Evolutionary conservation across 1,284 basidiomycete genomes (phyloP).

Genomic region (Filobasidium uniguttulatum): DNA sequence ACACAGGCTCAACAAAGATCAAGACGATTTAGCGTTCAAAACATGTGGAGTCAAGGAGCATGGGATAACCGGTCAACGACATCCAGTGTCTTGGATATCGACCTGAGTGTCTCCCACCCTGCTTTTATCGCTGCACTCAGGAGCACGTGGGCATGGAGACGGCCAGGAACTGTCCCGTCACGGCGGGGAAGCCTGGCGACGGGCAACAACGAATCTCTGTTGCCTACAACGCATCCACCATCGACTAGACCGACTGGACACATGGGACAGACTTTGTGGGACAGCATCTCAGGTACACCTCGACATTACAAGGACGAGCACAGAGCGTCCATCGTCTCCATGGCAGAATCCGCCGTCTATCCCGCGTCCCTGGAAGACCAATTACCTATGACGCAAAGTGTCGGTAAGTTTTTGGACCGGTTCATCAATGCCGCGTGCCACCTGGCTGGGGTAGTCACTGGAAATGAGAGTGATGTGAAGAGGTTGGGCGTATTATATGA

Average conservation of each 20-base stretch:
- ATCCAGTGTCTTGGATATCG: slow-evolving; percentile 32
- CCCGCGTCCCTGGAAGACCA: slow-evolving; percentile 5
- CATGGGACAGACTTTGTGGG: not conserved
- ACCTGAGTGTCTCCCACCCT: slow-evolving; percentile 35
- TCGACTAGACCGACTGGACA: not conserved
- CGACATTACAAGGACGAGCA: too few species aligned
- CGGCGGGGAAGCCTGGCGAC: not conserved
- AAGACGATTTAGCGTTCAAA: too few species aligned
- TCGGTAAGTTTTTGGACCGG: slow-evolving; percentile 33
- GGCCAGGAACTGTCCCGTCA: slow-evolving; percentile 18
- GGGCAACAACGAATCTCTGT: not conserved
- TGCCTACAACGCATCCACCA: not conserved
- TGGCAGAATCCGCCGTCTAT: slow-evolving; percentile 8
- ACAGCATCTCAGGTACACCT: too few species aligned
- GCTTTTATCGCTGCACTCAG: slow-evolving; percentile 38
- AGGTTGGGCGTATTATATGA: slow-evolving; percentile 38
- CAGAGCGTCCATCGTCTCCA: slow-evolving; percentile 7
- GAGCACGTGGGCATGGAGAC: slow-evolving; percentile 38
- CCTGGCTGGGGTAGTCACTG: slow-evolving; percentile 29
- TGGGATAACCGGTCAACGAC: slow-evolving; percentile 6
- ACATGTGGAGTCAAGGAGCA: not conserved
- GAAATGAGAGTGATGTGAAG: slow-evolving; percentile 27
- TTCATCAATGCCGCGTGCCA: slow-evolving; percentile 29
- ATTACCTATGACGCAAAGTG: slow-evolving; percentile 17
- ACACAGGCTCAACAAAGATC: slow-evolving; percentile 12